phyloP scores from a whole-genome alignment of 257 asterid genomes.

The Scutellaria minor region DNA sequence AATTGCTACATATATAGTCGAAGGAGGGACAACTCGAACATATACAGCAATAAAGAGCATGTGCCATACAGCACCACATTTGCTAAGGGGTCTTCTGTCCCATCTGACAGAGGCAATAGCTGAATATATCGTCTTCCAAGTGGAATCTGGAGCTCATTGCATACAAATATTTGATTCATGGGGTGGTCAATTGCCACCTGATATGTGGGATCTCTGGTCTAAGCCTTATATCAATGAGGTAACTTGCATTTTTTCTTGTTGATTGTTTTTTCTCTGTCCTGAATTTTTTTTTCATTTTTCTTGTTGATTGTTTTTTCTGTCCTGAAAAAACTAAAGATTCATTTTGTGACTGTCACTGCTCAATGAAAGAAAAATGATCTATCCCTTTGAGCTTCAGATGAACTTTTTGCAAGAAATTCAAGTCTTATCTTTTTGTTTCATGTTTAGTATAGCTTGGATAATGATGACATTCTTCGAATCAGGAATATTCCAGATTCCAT shows the following conservation, averaged over 20 bases:
- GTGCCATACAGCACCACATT: constrained; percentile 73
- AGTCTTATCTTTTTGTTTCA: background rate
- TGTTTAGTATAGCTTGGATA: background rate
- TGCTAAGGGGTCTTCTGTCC: constrained; percentile 73
- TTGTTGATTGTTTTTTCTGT: constrained; percentile 6
- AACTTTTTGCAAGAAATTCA: background rate
- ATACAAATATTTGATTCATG: constrained; percentile 94
- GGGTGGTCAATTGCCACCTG: constrained; percentile 80
- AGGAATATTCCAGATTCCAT: background rate
- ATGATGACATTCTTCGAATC: background rate
- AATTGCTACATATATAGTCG: constrained; percentile 92
- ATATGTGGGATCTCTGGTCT: constrained; percentile 89
- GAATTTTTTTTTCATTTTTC: constrained; percentile 9
- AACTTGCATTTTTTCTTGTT: constrained; percentile 30
- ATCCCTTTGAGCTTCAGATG: background rate
- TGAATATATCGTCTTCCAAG: constrained; percentile 74
- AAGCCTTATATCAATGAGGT: constrained; percentile 95
- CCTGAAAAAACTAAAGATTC: background rate
- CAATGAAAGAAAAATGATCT: background rate
- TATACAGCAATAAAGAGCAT: constrained; percentile 87
- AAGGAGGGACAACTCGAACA: constrained; percentile 90
- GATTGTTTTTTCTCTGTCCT: background rate
- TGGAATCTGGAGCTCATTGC: constrained; percentile 94
- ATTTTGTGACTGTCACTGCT: background rate
- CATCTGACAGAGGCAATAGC: constrained; percentile 74